Base-by-base conservation (phyloP, 2,329 filamentous ascomycete genomes). In the Beauveria australis region DNA sequence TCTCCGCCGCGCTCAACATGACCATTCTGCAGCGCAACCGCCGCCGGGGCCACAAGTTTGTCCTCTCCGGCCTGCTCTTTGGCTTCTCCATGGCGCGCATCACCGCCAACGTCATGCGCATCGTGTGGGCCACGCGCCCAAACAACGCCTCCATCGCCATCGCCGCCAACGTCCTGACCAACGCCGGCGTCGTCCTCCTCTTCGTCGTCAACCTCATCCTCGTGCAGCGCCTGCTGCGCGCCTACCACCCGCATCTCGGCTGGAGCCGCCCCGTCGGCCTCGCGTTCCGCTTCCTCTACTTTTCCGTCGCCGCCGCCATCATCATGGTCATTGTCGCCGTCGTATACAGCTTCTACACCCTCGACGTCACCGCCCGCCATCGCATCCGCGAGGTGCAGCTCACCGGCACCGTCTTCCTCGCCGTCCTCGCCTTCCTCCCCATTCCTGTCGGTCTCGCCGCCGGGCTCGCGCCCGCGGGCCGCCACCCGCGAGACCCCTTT, bases 161-260 rank as follows among this genome's bases (percentile, higher is more conserved):
- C 62, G 84, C 87, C 8, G 83, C 89, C 3, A 79, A 79, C 64
- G 82, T 94, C 68, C 86, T 94, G 67, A 83, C 90, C 61, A 83
- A 86, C 49, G 86, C 88, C 0, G 91, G 90, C 47, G 85, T 92
- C 18, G 71, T 95, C 40, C 73, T 95, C 8, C 76, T 95, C 28
- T 93, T 89, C 72, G 75, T 93, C 67, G 76, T 91, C 73, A 94
- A 96, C 74, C 74, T 95, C 47, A 75, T 94, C 67, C 89, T 92
- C 69, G 75, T 87, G 0, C 89, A 91, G 73, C 85, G 91, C 51
- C 79, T 96, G 28, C 73, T 94, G 19, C 82, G 91, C 59, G 88
- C 88, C 5, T 82, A 84, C 51, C 89, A 92, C 68, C 89, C 90
- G 0, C 69, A 71, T 2, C 70, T 91, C 37, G 91, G 89, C 61